Base-by-base conservation (phyloP, 345 rosid genomes). In the Boechera stricta region DNA sequence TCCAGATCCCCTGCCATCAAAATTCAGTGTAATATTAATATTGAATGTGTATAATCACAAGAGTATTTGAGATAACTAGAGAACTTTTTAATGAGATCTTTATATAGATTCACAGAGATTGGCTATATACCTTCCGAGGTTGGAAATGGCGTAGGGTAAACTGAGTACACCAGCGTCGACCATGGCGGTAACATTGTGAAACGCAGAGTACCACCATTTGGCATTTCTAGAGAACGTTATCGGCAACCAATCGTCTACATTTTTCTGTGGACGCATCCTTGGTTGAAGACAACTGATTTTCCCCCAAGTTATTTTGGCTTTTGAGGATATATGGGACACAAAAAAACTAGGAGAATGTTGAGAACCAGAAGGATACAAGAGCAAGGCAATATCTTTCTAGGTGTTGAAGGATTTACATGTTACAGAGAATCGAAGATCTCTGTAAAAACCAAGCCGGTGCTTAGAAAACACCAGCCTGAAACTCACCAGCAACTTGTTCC, bases 111-210 rank as follows among this genome's bases (percentile, higher is more conserved):
- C 6, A 11, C n/a, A 45, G 48, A 15, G 18, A 15, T 45, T 45
- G 51, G 51, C 5, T 53, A 18, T 15, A 11, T 87, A 87, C 98
- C 98, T 91, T 81, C 97, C 96, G 26, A 93, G 90, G 49, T 83
- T 66, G 18, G 97, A 62, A 96, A 93, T 81, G 76, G 98, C 96
- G 64, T 83, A 91, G 6, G 98, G 97, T 45, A 93, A 89, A 82
- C 95, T 83, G 69, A 93, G 93, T 45, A 93, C 96, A 12, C 97
- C 98, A 44, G 98, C 97, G 1, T 93, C 98, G 5, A 90, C 91
- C 91, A 93, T 88, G 76, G 98, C 98, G 0, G 97, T 86, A 68
- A 91, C 96, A 79, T 88, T 89, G 89, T 93, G 97, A 84, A 93
- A 93, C 2, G 97, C 85, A 4, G 96, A 86, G 72, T 85, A 91